These are phyloP conservation scores for Hsuehochloa calcarea DNA, from an alignment of 176 grass and related monocot species.

Conservation along the genomic window DNA sequence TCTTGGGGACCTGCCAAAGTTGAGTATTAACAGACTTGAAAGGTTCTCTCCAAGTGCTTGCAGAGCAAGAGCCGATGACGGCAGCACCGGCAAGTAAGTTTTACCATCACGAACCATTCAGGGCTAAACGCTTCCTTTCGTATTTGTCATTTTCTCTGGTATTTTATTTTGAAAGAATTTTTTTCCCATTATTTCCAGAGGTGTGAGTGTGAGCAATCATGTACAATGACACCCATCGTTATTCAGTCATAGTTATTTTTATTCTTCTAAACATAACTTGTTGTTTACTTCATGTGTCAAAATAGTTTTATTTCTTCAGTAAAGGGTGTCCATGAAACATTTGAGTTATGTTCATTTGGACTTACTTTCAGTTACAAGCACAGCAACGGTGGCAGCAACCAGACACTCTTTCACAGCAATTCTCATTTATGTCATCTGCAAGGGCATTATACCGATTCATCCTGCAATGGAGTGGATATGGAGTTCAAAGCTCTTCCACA, in stretches of 20 bases:
- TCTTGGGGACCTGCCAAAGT: conserved; percentile 70
- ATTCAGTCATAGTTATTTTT: neutral
- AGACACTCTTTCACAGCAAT: conserved; percentile 19
- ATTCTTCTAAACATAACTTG: neutral
- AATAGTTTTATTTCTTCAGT: neutral
- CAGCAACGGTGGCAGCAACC: conserved; percentile 26
- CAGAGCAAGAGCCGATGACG: conserved; percentile 36
- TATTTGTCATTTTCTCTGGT: neutral
- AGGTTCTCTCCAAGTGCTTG: conserved; percentile 35
- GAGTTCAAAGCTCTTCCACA: conserved; percentile 60
- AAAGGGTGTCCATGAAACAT: neutral
- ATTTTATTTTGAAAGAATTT: neutral
- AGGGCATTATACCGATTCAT: conserved; percentile 26
- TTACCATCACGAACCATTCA: neutral
- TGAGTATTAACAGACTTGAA: conserved; percentile 75
- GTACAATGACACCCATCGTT: neutral
- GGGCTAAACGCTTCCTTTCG: neutral
- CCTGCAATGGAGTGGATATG: conserved; percentile 43
- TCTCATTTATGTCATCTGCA: conserved; percentile 36
- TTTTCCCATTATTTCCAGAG: neutral
- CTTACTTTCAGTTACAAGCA: conserved; percentile 24
- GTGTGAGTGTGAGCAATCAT: neutral
- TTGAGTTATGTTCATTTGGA: neutral
- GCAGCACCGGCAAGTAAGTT: conserved; percentile 52
- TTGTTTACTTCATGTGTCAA: neutral